These are phyloP conservation scores for Paramecium sonneborni DNA, from an alignment of 73 alveolate genomes.

Conservation along the genomic window DNA sequence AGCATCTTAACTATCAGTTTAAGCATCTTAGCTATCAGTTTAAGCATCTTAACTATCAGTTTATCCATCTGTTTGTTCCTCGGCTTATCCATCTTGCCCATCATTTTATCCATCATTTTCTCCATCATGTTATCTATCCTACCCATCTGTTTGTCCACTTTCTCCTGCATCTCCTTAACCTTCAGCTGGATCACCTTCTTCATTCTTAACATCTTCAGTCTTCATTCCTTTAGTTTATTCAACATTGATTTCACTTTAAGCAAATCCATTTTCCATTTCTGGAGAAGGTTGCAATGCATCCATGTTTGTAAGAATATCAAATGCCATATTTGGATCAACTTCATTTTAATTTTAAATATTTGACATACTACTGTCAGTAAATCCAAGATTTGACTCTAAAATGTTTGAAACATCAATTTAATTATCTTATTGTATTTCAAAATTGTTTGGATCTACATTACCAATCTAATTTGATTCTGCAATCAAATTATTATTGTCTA, in stretches of 20 bases:
- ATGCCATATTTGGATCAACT: slow-evolving; percentile 20
- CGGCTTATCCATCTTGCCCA: background rate
- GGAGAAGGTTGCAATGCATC: background rate
- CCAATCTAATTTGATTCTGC: background rate
- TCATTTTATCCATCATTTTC: background rate
- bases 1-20: background rate
- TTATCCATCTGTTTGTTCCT: background rate
- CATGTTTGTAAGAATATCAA: background rate
- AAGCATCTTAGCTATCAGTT: too few relatives aligned
- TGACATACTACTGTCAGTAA: background rate
- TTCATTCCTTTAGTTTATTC: background rate
- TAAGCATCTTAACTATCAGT: background rate
- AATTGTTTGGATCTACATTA: background rate
- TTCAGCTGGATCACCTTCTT: background rate
- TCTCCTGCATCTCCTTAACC: background rate
- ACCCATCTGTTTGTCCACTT: background rate
- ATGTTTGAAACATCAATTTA: background rate
- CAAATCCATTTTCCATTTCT: background rate
- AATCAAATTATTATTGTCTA: background rate
- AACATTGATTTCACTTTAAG: background rate
- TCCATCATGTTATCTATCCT: background rate
- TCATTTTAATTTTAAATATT: background rate
- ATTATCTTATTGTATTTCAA: background rate
- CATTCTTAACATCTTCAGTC: background rate
- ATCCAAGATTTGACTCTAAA: background rate